A percentile compares a stretch with the other conserved stretches of the same genome.
phyloP scores from a whole-genome alignment of 1,284 basidiomycete genomes.

The Papiliotrema nemorosa region DNA sequence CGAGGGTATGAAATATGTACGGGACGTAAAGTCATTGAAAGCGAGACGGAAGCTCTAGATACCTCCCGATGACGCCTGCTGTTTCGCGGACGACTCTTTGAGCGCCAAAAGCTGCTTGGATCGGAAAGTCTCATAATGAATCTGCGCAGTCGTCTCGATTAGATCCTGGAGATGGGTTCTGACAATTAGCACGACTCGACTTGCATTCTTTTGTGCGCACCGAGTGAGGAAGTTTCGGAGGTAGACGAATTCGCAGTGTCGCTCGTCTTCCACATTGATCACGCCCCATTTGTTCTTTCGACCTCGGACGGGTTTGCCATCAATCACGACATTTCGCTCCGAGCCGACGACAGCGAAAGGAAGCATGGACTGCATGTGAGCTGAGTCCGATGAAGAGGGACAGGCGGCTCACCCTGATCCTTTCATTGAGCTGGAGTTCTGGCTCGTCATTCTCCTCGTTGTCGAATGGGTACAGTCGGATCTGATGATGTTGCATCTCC shows the following conservation, averaged over 20 bases:
- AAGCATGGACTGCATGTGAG: conserved; percentile 67
- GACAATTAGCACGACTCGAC: conserved; percentile 2
- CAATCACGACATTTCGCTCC: conserved; percentile 88
- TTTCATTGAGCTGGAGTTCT: conserved; percentile 84
- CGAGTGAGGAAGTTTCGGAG: conserved; percentile 93
- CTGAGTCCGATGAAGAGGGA: background rate
- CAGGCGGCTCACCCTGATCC: conserved; percentile 67
- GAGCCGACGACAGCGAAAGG: conserved; percentile 97
- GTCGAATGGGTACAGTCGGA: conserved; percentile 94
- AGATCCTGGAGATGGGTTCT: conserved; percentile 96
- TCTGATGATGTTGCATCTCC: conserved; percentile 88
- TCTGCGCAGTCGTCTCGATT: conserved; percentile 97
- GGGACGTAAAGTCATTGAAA: too few species aligned
- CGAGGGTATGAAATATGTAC: too few species aligned
- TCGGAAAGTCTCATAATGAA: conserved; percentile 99
- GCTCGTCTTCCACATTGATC: conserved; percentile 94
- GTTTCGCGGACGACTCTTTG: conserved; percentile 49
- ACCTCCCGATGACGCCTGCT: conserved; percentile 1
- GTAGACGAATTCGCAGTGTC: conserved; percentile 97
- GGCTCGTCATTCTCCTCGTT: conserved; percentile 87
- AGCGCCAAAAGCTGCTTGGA: conserved; percentile 73
- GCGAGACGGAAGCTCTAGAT: too few species aligned
- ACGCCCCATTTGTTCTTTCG: conserved; percentile 98
- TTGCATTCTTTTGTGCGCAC: conserved; percentile 48
- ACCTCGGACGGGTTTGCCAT: conserved; percentile 90